Evolutionary conservation across 768 basidiomycete genomes (phyloP).

Genomic region (Tulasnella sp.): DNA sequence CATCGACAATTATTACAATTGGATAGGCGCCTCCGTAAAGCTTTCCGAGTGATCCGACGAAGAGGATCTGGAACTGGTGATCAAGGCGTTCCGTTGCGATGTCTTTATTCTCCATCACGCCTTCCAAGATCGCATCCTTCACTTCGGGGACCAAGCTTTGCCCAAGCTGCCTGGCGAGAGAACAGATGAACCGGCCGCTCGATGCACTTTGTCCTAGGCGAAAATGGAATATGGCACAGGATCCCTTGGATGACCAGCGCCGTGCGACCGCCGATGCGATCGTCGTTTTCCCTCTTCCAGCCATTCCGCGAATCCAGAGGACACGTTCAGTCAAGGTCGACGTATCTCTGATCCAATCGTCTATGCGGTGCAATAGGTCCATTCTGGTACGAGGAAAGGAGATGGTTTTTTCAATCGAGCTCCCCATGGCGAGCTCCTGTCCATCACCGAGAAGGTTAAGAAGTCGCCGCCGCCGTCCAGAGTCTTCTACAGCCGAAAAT

Average conservation of each 20-base stretch:
- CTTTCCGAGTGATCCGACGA: not conserved
- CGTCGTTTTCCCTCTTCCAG: not conserved
- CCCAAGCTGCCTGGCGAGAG: not conserved
- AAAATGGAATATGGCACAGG: not conserved
- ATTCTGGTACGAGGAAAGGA: not conserved
- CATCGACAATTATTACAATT: not conserved
- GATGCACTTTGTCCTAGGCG: not conserved
- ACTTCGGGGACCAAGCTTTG: not conserved
- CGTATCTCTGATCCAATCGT: not conserved
- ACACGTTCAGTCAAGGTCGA: not conserved
- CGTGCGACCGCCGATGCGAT: not conserved
- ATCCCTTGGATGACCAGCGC: not conserved
- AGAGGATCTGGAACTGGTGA: not conserved
- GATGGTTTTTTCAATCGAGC: not conserved
- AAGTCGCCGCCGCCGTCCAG: not conserved
- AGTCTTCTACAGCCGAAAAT: not conserved
- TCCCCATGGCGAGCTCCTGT: not conserved
- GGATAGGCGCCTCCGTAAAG: not conserved
- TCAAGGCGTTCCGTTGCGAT: not conserved
- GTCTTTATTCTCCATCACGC: not conserved
- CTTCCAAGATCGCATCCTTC: not conserved
- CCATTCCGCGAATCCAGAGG: not conserved
- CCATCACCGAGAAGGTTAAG: not conserved
- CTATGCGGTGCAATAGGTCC: not conserved
- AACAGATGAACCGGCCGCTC: not conserved